A percentile compares a stretch with the other conserved stretches of the same genome.
Evolutionary conservation across 768 basidiomycete species (phyloP).

Genomic region (Polyporus arcularius): DNA sequence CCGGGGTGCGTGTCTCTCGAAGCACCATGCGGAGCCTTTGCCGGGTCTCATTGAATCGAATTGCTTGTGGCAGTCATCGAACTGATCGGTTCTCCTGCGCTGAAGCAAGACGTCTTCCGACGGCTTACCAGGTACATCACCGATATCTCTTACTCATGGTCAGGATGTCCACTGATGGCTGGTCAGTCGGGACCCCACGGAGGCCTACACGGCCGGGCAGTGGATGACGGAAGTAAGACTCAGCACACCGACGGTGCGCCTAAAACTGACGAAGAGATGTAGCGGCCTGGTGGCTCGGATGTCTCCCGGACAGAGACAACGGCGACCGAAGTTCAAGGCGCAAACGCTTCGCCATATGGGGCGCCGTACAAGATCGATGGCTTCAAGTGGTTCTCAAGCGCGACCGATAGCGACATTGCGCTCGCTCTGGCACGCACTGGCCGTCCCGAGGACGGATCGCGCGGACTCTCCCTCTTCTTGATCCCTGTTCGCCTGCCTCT

Average conservation of each 20-base stretch:
- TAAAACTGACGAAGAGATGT: background rate
- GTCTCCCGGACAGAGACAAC: constrained; percentile 73
- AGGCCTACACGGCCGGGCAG: constrained; percentile 74
- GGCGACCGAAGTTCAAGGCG: constrained; percentile 42
- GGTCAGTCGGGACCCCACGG: constrained; percentile 57
- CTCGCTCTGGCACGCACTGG: constrained; percentile 78
- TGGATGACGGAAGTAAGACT: constrained; percentile 78
- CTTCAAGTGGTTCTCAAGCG: constrained; percentile 86
- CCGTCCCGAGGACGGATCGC: constrained; percentile 52
- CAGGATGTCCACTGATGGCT: background rate
- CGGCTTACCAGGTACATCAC: constrained; percentile 57
- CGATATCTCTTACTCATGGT: background rate
- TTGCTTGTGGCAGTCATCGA: constrained; percentile 51
- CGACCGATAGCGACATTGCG: constrained; percentile 73
- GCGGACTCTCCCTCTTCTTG: constrained; percentile 73
- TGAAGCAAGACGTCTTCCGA: constrained; percentile 60
- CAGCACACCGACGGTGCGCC: background rate
- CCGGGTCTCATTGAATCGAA: background rate
- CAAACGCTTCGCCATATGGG: constrained; percentile 40
- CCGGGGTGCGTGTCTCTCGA: constrained; percentile 39
- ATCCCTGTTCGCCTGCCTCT: constrained; percentile 62
- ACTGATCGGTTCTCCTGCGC: constrained; percentile 56
- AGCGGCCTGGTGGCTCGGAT: constrained; percentile 77
- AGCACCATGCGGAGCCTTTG: background rate
- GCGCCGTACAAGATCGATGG: constrained; percentile 61